Evolutionary conservation across 352 stramenopile genomes (phyloP).

Genomic region (Globisporangium echinulatum): DNA sequence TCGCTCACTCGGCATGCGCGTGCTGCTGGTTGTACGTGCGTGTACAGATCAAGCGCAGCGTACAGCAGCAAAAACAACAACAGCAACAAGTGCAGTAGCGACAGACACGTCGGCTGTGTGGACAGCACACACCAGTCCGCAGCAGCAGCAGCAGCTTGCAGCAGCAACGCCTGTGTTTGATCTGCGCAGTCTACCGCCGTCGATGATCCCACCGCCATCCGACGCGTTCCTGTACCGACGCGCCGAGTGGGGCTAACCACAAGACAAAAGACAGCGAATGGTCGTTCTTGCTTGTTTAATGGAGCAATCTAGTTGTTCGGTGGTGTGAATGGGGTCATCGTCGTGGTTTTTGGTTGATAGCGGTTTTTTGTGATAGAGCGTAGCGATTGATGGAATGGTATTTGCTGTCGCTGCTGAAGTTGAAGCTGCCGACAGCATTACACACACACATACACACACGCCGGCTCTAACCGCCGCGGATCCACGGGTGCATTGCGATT

Average conservation of each 20-base stretch:
- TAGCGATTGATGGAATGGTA: too few species aligned
- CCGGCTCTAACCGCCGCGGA: constrained; percentile 46
- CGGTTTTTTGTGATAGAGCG: too few species aligned
- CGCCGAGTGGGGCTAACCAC: constrained; percentile 52
- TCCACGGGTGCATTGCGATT: constrained; percentile 80
- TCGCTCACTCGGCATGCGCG: neutral
- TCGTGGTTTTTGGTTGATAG: too few species aligned
- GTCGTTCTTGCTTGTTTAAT: neutral
- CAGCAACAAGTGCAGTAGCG: neutral
- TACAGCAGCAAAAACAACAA: neutral
- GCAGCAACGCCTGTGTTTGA: constrained; percentile 1
- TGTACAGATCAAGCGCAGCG: constrained; percentile 37
- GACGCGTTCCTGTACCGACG: constrained; percentile 37
- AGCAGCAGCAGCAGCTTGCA: constrained; percentile 1
- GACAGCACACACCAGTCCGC: neutral
- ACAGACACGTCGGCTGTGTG: neutral
- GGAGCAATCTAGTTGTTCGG: constrained; percentile 12
- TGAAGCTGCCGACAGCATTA: too few species aligned
- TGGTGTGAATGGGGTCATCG: constrained; percentile 2
- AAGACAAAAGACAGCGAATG: neutral
- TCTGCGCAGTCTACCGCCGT: constrained; percentile 45
- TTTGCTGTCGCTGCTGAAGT: too few species aligned
- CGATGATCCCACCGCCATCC: constrained; percentile 58
- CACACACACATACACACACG: too few species aligned
- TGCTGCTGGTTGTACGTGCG: neutral